phyloP scores from a whole-genome alignment of 306 rosid genomes.

The Lathyrus sativus region DNA sequence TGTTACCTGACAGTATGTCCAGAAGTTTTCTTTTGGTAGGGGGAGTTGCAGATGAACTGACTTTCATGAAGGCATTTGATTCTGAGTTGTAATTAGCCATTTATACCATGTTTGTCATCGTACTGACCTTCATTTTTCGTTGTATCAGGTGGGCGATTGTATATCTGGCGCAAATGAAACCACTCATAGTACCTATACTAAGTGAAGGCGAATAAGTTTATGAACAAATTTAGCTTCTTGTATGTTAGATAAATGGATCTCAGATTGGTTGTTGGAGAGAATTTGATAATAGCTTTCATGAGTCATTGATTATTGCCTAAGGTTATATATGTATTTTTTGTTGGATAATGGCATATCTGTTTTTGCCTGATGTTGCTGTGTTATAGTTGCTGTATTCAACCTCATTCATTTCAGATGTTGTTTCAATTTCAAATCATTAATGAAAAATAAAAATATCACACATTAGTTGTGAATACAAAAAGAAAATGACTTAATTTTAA shows the following conservation, averaged over 20 bases:
- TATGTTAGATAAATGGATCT: conserved; percentile 41
- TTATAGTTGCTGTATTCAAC: conserved; percentile 40
- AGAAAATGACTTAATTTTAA: neutral
- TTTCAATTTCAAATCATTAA: neutral
- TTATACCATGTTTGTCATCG: neutral
- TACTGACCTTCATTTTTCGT: conserved; percentile 27
- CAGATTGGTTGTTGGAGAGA: conserved; percentile 42
- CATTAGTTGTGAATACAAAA: neutral
- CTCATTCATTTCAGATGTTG: conserved; percentile 47
- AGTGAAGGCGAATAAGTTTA: conserved; percentile 67
- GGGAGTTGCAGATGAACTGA: neutral
- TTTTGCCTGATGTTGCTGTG: conserved; percentile 36
- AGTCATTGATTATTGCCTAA: conserved; percentile 43
- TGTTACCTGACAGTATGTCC: conserved; percentile 10
- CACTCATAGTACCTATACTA: conserved; percentile 91
- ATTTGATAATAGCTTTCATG: conserved; percentile 41
- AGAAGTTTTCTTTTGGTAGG: neutral
- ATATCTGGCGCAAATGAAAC: conserved; percentile 96
- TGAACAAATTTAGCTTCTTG: conserved; percentile 32
- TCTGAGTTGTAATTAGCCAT: neutral
- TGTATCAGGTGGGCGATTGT: conserved; percentile 94
- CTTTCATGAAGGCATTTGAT: neutral
- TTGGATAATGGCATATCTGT: conserved; percentile 42
- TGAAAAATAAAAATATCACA: conserved; percentile 1
- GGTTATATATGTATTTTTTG: conserved; percentile 50